Percentiles rank a stretch among this genome's conserved stretches.
Conservation (phyloP, 139 green algal genomes). For the Edaphochlamys debaryana region DNA sequence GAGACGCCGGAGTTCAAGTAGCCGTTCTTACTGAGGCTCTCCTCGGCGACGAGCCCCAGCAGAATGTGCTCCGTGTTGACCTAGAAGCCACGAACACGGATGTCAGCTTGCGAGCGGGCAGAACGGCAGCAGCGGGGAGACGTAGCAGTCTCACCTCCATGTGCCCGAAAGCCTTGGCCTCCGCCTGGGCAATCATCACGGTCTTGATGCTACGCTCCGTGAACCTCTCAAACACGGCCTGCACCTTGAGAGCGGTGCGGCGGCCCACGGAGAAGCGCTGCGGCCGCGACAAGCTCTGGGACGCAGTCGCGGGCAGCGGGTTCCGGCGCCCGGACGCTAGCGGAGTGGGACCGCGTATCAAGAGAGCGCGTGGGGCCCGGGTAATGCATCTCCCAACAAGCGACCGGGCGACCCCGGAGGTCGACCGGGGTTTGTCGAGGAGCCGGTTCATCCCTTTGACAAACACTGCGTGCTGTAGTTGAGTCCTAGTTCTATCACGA, state of each 20-base stretch:
- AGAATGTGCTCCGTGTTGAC: constrained; percentile 88
- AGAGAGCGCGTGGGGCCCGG: too few species aligned
- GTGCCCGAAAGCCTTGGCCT: constrained; percentile 69
- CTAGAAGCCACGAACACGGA: constrained; percentile 60
- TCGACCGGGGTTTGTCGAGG: too few species aligned
- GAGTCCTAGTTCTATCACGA: too few species aligned
- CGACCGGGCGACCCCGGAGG: too few species aligned
- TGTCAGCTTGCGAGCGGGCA: too few species aligned
- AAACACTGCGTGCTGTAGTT: too few species aligned
- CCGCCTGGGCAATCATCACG: constrained; percentile 85
- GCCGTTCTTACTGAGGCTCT: constrained; percentile 62
- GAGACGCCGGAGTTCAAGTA: constrained; percentile 82
- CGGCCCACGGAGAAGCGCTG: neutral
- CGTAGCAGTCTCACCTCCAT: constrained; percentile 62
- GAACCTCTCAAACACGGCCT: constrained; percentile 60
- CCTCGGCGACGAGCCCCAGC: constrained; percentile 89
- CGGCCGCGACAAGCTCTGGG: neutral
- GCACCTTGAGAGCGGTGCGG: neutral
- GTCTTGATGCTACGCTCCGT: constrained; percentile 89
- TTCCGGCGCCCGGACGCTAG: too few species aligned
- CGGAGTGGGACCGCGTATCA: too few species aligned
- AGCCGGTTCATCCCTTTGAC: too few species aligned
- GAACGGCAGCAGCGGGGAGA: too few species aligned
- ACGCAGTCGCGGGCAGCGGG: too few species aligned
- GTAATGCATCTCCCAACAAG: too few species aligned